phyloP scores from a whole-genome alignment of 75 land plant species.

The Sequoia sempervirens region DNA sequence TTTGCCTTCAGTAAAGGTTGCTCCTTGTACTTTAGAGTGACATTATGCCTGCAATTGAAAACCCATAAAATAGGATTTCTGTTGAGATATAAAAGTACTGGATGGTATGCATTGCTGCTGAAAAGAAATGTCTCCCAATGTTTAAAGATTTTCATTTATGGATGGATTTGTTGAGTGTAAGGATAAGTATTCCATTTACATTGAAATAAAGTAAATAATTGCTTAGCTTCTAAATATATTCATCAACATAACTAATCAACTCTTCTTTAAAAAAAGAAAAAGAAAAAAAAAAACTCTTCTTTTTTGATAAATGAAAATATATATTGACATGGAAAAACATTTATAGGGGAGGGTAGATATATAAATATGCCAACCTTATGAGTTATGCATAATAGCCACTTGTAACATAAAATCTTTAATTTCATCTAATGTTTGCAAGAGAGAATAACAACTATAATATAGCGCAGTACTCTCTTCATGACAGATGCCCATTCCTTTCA shows the following conservation, averaged over 20 bases:
- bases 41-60: conserved; percentile 32
- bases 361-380: no score
- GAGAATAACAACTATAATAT: no score
- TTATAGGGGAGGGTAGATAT: no score
- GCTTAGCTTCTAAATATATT: neutral
- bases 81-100: neutral
- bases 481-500: no score
- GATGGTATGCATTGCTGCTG: neutral
- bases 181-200: neutral
- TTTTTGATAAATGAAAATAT: no score
- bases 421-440: no score
- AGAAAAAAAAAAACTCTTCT: no score
- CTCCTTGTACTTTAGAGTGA: conserved; percentile 39
- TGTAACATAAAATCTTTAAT: no score
- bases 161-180: neutral
- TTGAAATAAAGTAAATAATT: neutral
- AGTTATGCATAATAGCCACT: no score
- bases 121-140: neutral
- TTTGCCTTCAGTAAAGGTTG: conserved; percentile 85
- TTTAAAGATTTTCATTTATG: neutral
- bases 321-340: no score
- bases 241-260: neutral
- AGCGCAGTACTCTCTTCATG: no score
- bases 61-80: neutral
- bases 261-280: no score